phyloP scores from a whole-genome alignment of 306 rosid species.

The Lablab purpureus region DNA sequence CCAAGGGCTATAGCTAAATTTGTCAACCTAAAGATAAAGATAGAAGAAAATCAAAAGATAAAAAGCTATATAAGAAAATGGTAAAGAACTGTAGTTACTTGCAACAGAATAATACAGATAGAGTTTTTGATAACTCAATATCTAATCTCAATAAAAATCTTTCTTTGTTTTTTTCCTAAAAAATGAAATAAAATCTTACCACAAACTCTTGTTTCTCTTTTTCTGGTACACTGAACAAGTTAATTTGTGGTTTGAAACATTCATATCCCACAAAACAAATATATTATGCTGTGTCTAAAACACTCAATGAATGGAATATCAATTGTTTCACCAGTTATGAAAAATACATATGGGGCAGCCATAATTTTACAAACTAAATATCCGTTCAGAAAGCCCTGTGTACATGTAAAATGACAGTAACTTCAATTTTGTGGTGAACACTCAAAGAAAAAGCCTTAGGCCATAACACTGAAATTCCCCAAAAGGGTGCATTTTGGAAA shows the following conservation, averaged over 20 bases:
- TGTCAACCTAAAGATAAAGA: too few relatives aligned
- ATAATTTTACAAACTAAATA: conserved; percentile 50
- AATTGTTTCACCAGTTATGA: conserved; percentile 42
- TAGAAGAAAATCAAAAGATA: too few relatives aligned
- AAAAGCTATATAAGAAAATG: too few relatives aligned
- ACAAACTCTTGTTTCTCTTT: too few relatives aligned
- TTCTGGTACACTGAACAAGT: too few relatives aligned
- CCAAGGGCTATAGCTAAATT: too few relatives aligned
- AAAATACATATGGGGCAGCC: conserved; percentile 31
- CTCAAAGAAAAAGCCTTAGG: conserved; percentile 46
- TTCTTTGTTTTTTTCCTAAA: too few relatives aligned
- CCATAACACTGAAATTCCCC: conserved; percentile 46
- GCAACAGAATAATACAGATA: too few relatives aligned
- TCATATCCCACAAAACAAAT: background rate
- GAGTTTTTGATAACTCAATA: too few relatives aligned
- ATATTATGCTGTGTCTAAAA: background rate
- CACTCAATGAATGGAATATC: conserved; percentile 9
- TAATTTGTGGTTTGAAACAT: background rate
- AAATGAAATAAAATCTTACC: too few relatives aligned
- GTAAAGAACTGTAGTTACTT: too few relatives aligned
- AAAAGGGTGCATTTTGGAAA: conserved; percentile 40
- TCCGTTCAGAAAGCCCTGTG: conserved; percentile 40
- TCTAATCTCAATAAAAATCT: too few relatives aligned
- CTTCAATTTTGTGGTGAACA: conserved; percentile 34
- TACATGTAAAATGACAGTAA: conserved; percentile 47